Percentiles rank a stretch among this genome's conserved stretches.
These are phyloP conservation scores for Abrus pulchellus DNA, from an alignment of 306 rosid genomes.

Conservation along the genomic window DNA sequence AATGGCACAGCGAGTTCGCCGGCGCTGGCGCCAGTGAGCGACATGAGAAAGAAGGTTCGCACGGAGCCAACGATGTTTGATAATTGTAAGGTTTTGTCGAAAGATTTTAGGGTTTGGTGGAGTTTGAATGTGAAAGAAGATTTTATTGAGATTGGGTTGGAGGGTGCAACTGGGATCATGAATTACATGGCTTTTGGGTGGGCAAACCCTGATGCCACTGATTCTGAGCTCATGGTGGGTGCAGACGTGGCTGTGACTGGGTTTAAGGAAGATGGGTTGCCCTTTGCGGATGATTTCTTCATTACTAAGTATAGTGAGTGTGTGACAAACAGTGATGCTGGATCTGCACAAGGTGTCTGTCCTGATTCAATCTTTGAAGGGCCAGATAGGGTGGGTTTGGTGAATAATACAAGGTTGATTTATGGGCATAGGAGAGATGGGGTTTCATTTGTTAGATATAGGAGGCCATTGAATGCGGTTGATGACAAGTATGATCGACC, in stretches of 20 bases:
- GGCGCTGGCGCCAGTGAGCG: not conserved
- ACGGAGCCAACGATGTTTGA: conserved; percentile 65
- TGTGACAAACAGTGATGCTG: conserved; percentile 56
- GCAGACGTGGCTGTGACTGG: conserved; percentile 84
- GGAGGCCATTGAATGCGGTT: conserved; percentile 66
- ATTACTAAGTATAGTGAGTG: conserved; percentile 80
- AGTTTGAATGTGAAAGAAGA: conserved; percentile 62
- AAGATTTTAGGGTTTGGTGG: conserved; percentile 78
- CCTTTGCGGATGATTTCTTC: conserved; percentile 82
- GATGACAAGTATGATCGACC: conserved; percentile 73
- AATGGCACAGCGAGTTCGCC: conserved; percentile 27
- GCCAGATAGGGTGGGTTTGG: conserved; percentile 50
- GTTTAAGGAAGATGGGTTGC: conserved; percentile 73
- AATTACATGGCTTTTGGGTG: conserved; percentile 94
- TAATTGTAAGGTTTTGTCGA: conserved; percentile 73
- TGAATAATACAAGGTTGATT: conserved; percentile 68
- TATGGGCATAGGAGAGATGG: conserved; percentile 87
- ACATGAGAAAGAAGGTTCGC: no score
- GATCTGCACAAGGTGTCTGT: conserved; percentile 78
- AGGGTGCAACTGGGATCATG: conserved; percentile 72
- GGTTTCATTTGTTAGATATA: conserved; percentile 72
- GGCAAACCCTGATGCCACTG: conserved; percentile 66
- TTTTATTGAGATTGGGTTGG: conserved; percentile 76
- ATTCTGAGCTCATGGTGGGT: conserved; percentile 72
- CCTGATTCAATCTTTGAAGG: conserved; percentile 76